Evolutionary conservation across 1,284 basidiomycete species (phyloP), one percentile per base, ranked within the genome.

Genomic region (Cutaneotrichosporon sp.): DNA sequence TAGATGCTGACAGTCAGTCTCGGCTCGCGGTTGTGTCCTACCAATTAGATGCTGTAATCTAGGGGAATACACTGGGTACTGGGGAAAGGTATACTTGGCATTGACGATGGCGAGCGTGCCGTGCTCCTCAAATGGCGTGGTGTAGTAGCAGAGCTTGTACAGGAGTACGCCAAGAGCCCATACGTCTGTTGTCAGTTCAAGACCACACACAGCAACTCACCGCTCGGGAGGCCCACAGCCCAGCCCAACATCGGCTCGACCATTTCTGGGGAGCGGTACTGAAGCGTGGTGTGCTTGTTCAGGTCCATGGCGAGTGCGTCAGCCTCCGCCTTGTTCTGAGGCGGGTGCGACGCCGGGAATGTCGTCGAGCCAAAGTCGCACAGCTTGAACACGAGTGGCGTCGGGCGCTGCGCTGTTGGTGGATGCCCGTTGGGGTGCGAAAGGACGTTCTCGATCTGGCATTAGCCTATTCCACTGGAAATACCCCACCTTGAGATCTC

Each of bases 181-280:
- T 2, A 88, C 81, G 64, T 87, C 85, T 79, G 48, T 5, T 12
- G 35, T 64, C 44, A 69, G 63, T 54, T 13, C 36, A 8, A 12
- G 17, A 17, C n/a, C 8, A 3, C 22, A 13, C 7, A 40, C 13
- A n/a, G 2, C 21, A n/a, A 65, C 77, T 58, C 53, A 78, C 78
- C 80, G 50, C 90, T 69, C 13, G 74, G 73, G 14, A 76, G 53
- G 5, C 74, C 74, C 2, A 76, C 71, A 4, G 74, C 66, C 52
- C 65, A 58, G 2, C 73, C 73, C 17, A 76, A 52, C 65, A 76
- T 68, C 8, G 74, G 74, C 50, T 99, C 94, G 26, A 98, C 88
- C 91, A 99, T 97, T 75, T 99, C 96, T 3, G 96, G 96, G 36
- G 94, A 90, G 39, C 96, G 81, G 68, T 97, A 97, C 72, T 96